Conservation (phyloP, 768 basidiomycete genomes). For the Suillus subluteus region DNA sequence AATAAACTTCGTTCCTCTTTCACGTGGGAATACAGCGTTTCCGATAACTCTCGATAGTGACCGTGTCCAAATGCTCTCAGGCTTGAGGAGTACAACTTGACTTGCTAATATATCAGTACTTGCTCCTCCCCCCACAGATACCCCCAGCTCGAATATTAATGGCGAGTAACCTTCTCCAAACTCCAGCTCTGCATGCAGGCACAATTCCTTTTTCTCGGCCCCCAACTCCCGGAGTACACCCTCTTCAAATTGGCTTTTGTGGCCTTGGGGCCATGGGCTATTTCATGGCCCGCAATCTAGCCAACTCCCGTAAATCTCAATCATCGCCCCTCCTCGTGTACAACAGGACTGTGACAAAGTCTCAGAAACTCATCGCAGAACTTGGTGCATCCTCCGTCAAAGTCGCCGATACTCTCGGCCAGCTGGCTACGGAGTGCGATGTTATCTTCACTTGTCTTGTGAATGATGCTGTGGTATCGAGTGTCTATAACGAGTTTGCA, state of each 20-base stretch:
- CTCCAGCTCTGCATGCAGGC: slow-evolving; percentile 17
- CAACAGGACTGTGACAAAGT: slow-evolving; percentile 72
- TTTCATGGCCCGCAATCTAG: slow-evolving; percentile 81
- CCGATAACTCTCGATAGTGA: too few relatives aligned
- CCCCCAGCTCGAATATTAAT: not conserved
- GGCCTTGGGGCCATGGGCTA: slow-evolving; percentile 72
- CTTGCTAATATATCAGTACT: slow-evolving; percentile 3
- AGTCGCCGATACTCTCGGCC: slow-evolving; percentile 58
- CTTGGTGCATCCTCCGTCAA: slow-evolving; percentile 55
- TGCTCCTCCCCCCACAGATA: slow-evolving; percentile 2
- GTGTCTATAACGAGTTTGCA: slow-evolving; percentile 63
- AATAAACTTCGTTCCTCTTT: not conserved
- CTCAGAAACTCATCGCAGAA: slow-evolving; percentile 58
- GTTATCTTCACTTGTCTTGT: slow-evolving; percentile 76
- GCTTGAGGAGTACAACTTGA: not conserved
- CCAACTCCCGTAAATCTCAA: slow-evolving; percentile 48
- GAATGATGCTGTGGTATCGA: slow-evolving; percentile 70
- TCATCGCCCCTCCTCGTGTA: slow-evolving; percentile 66
- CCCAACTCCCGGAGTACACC: slow-evolving; percentile 46
- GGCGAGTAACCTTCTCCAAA: slow-evolving; percentile 12
- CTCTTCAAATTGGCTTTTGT: slow-evolving; percentile 46
- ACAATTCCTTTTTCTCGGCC: slow-evolving; percentile 62
- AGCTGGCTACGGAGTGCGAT: slow-evolving; percentile 71
- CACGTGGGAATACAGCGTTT: not conserved
- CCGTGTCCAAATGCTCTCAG: too few relatives aligned